Conservation (phyloP, 129 eudicot species). For the Pulicaria dysenterica region DNA sequence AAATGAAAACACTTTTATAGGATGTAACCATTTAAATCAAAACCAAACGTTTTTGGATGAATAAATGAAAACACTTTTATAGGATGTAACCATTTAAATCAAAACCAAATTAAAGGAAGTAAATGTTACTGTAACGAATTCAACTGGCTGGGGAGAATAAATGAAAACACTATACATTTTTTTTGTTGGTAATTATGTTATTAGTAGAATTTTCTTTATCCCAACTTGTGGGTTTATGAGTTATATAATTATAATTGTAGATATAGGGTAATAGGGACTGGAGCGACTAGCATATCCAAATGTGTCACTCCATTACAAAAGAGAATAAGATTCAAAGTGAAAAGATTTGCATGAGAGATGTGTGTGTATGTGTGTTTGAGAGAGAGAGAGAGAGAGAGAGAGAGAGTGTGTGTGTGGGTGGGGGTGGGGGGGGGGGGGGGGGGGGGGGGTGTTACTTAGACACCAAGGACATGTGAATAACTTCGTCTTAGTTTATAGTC, state of each 20-base stretch:
- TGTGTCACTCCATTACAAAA: constrained; percentile 27
- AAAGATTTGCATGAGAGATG: constrained; percentile 10
- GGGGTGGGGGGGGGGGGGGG: too few relatives aligned
- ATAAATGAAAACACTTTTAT: neutral
- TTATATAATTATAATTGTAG: neutral
- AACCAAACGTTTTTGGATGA: neutral
- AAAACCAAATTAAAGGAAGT: neutral
- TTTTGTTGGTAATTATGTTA: too few relatives aligned
- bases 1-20: neutral
- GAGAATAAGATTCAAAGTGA: constrained; percentile 38
- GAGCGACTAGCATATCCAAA: constrained; percentile 10
- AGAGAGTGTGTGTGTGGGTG: too few relatives aligned
- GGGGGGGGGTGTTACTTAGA: too few relatives aligned
- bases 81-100: neutral
- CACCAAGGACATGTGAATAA: neutral
- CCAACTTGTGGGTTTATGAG: too few relatives aligned
- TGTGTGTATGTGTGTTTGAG: too few relatives aligned
- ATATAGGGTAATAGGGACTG: neutral
- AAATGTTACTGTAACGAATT: neutral
- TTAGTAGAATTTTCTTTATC: too few relatives aligned
- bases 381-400: too few relatives aligned
- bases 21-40: neutral
- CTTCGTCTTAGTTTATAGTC: neutral
- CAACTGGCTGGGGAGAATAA: too few relatives aligned
- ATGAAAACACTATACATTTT: neutral